These are phyloP conservation scores for Terfezia claveryi DNA, from an alignment of 495 filamentous ascomycete species.

Conservation along the genomic window DNA sequence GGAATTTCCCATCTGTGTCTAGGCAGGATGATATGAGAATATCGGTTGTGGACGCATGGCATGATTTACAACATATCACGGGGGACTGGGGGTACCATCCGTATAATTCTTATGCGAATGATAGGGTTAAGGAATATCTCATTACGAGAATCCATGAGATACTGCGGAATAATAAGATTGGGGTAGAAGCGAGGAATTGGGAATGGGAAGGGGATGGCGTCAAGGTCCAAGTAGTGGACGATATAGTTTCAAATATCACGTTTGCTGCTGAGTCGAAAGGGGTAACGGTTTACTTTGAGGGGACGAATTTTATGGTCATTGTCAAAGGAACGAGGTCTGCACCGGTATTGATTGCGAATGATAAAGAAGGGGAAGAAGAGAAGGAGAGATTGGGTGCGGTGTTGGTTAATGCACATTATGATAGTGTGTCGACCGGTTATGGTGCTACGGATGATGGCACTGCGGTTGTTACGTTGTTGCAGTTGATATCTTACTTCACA, in stretches of 20 bases:
- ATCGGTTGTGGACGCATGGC: conserved; percentile 68
- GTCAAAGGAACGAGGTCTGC: conserved; percentile 61
- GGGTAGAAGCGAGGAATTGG: conserved; percentile 3
- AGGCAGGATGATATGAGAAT: conserved; percentile 35
- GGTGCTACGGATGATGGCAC: conserved; percentile 79
- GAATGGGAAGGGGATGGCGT: background rate
- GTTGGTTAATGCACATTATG: conserved; percentile 88
- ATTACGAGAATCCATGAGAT: conserved; percentile 48
- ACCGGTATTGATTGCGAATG: conserved; percentile 18
- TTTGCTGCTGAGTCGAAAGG: conserved; percentile 22
- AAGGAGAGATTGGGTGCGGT: background rate
- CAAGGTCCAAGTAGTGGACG: conserved; percentile 49
- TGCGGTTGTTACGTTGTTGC: conserved; percentile 64
- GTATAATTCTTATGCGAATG: conserved; percentile 67
- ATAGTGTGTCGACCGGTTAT: conserved; percentile 75
- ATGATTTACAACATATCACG: conserved; percentile 55
- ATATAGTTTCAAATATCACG: conserved; percentile 61
- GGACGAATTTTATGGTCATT: conserved; percentile 80
- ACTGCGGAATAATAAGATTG: conserved; percentile 31
- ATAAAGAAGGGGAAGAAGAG: background rate
- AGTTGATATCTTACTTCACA: conserved; percentile 77
- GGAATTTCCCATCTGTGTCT: conserved; percentile 29
- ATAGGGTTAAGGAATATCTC: conserved; percentile 57
- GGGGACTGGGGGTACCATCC: conserved; percentile 47
- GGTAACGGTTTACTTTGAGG: conserved; percentile 61